phyloP scores from a whole-genome alignment of 371 early-diverging fungal species.

The Entomophthora muscae region DNA sequence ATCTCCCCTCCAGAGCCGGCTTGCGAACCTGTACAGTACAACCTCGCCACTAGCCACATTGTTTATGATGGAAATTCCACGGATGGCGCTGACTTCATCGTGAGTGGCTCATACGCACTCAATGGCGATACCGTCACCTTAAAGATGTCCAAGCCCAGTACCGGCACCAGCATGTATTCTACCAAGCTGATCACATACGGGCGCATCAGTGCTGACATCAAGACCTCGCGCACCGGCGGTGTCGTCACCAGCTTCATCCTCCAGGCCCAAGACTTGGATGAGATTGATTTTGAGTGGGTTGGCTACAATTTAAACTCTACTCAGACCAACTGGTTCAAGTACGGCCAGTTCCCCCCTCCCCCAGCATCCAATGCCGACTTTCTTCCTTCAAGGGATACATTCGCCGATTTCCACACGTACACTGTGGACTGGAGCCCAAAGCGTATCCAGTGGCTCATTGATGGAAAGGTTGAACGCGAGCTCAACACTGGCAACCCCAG shows the following conservation, averaged over 20 bases:
- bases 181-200: constrained; percentile 28
- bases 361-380: constrained; percentile 13
- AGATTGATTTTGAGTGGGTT: constrained; percentile 57
- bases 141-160: background rate
- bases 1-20: background rate
- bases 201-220: constrained; percentile 31
- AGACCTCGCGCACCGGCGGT: constrained; percentile 27
- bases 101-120: background rate
- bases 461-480: constrained; percentile 28
- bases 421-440: constrained; percentile 36
- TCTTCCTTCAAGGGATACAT: constrained; percentile 12
- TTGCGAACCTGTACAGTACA: background rate
- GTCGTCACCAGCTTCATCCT: constrained; percentile 47
- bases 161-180: background rate
- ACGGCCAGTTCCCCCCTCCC: constrained; percentile 27
- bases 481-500: constrained; percentile 13
- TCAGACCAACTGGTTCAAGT: constrained; percentile 47
- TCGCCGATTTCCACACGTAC: constrained; percentile 17
- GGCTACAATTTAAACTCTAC: constrained; percentile 26
- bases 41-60: background rate
- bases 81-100: background rate
- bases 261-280: constrained; percentile 28
- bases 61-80: background rate
- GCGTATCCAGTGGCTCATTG: constrained; percentile 27
- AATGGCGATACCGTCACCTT: background rate